phyloP scores from a whole-genome alignment of 371 early-diverging fungal species.

The Syncephalastrum racemosum region DNA sequence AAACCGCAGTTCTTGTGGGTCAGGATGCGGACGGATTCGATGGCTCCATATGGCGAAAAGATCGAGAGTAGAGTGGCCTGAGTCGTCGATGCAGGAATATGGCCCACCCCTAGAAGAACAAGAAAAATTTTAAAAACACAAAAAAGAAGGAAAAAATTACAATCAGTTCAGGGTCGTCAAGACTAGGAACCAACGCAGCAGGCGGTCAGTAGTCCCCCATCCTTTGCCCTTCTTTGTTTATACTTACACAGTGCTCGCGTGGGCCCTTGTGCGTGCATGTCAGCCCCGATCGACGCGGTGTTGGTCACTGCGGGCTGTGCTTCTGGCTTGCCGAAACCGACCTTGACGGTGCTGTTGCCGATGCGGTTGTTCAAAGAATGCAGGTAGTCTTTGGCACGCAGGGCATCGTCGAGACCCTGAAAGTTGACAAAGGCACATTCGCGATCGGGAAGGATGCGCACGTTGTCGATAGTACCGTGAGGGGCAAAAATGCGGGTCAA shows the following conservation, averaged over 20 bases:
- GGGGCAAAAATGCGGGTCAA: conserved; percentile 77
- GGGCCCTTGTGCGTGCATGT: conserved; percentile 39
- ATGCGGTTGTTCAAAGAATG: conserved; percentile 21
- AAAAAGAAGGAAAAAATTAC: not conserved
- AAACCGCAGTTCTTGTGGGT: conserved; percentile 98
- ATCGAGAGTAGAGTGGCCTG: conserved; percentile 72
- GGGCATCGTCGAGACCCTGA: conserved; percentile 30
- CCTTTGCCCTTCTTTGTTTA: not conserved
- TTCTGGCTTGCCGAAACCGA: conserved; percentile 92
- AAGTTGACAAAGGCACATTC: conserved; percentile 54
- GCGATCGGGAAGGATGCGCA: conserved; percentile 82
- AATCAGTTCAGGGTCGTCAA: not conserved
- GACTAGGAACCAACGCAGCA: no score
- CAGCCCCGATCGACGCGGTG: conserved; percentile 50
- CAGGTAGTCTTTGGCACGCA: conserved; percentile 36
- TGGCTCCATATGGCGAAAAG: conserved; percentile 81
- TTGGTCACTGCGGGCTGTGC: conserved; percentile 20
- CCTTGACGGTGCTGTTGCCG: conserved; percentile 36
- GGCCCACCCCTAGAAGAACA: conserved; percentile 81
- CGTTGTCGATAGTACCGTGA: conserved; percentile 90
- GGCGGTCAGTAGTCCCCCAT: not conserved
- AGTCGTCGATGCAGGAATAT: conserved; percentile 82
- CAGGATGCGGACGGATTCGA: conserved; percentile 93
- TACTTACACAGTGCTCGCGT: conserved; percentile 49
- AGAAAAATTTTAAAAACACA: conserved; percentile 5